phyloP scores from a whole-genome alignment of 495 filamentous ascomycete species.

The Podospora sp. region DNA sequence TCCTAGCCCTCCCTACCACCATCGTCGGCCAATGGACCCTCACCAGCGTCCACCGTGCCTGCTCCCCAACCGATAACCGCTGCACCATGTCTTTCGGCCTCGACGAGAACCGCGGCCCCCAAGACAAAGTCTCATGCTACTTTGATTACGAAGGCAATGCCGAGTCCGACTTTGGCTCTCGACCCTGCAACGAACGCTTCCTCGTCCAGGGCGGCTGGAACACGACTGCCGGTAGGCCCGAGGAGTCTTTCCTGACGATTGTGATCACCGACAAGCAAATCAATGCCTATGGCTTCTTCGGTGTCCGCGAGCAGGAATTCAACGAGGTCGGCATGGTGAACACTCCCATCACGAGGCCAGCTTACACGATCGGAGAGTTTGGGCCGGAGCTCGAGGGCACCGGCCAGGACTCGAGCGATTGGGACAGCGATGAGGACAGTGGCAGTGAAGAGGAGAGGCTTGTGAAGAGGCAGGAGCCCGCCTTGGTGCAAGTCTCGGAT shows the following conservation, averaged over 20 bases:
- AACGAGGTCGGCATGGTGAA: neutral
- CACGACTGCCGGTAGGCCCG: neutral
- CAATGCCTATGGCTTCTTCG: slow-evolving; percentile 29
- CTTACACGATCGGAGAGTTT: slow-evolving; percentile 12
- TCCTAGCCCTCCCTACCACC: neutral
- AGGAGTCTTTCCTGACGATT: slow-evolving; percentile 30
- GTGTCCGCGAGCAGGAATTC: slow-evolving; percentile 29
- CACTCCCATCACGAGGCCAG: neutral
- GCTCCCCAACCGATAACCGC: slow-evolving; percentile 4
- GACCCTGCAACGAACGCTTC: slow-evolving; percentile 21
- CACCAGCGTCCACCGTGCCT: neutral
- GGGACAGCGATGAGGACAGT: neutral
- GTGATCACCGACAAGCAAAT: slow-evolving; percentile 23
- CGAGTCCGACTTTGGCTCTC: slow-evolving; percentile 18
- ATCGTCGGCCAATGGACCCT: neutral
- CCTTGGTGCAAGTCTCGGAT: neutral
- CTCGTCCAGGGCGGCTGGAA: slow-evolving; percentile 33
- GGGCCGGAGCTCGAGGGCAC: neutral
- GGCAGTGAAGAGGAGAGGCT: neutral
- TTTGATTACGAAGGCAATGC: slow-evolving; percentile 25
- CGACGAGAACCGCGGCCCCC: neutral
- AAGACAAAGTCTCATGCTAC: neutral
- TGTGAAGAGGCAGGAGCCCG: neutral
- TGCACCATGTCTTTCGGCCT: neutral
- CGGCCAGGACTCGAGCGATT: neutral